These are phyloP conservation scores for Pyrus communis DNA, from an alignment of 306 rosid species.

Conservation along the genomic window DNA sequence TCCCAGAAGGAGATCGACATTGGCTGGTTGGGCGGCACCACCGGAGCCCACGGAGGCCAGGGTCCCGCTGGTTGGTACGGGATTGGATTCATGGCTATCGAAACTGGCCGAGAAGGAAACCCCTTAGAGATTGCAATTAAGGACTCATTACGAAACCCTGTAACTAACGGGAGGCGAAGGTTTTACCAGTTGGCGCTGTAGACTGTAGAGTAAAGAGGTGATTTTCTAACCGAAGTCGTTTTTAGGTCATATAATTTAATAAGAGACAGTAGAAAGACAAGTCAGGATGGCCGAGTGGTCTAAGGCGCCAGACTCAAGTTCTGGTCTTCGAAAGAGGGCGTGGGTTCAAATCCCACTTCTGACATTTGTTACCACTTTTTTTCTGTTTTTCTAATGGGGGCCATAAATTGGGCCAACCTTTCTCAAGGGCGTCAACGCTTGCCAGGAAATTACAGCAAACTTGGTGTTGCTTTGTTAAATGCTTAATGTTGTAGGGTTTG, in stretches of 20 bases:
- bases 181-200: not conserved
- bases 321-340: constrained; percentile 22
- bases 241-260: not conserved
- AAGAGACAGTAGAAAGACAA: fast-evolving
- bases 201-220: not conserved
- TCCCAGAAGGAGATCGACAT: constrained; percentile 62
- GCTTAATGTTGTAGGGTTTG: no score
- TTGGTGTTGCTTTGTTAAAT: no score
- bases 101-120: no score
- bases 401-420: no score
- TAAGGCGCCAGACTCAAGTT: constrained; percentile 31
- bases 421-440: no score
- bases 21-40: constrained; percentile 43
- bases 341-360: constrained; percentile 30
- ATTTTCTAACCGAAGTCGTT: not conserved
- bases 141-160: not conserved
- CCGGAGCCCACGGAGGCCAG: constrained; percentile 34
- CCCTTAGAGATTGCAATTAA: not conserved
- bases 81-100: constrained; percentile 36
- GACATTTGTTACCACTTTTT: not conserved
- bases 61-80: constrained; percentile 31
- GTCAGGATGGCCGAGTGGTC: constrained; percentile 29
- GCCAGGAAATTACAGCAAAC: no score
- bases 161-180: not conserved
- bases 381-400: not conserved